Evolutionary conservation across 1,284 basidiomycete species (phyloP).

Genomic region (Polyporus tsugae): DNA sequence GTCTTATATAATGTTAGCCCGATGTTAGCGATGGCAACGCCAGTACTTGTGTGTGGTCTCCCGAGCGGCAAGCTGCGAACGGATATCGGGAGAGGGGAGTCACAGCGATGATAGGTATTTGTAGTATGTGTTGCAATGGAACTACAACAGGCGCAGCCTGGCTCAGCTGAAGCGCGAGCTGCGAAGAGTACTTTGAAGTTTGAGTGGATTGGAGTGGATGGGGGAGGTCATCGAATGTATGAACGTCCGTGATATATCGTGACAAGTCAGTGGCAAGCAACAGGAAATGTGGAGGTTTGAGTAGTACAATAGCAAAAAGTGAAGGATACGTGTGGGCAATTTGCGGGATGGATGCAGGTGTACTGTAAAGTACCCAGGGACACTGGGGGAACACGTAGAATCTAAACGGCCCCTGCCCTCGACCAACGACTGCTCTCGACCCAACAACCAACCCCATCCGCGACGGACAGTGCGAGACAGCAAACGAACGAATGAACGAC

Average conservation of each 20-base stretch:
- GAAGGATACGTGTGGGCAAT: neutral
- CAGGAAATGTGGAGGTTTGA: neutral
- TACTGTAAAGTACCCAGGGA: neutral
- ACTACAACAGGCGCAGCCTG: constrained; percentile 13
- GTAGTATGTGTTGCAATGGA: neutral
- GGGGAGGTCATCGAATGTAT: constrained; percentile 5
- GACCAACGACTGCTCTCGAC: neutral
- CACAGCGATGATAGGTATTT: neutral
- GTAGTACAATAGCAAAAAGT: constrained; percentile 6
- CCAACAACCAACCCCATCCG: neutral
- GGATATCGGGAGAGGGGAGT: too few relatives aligned
- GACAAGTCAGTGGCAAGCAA: constrained; percentile 2
- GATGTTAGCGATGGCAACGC: neutral
- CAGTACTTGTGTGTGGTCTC: neutral
- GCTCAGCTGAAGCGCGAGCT: constrained; percentile 13
- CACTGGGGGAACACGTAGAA: neutral
- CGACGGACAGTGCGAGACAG: constrained; percentile 1
- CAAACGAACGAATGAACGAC: constrained; percentile 16
- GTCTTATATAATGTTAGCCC: too few relatives aligned
- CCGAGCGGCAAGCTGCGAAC: too few relatives aligned
- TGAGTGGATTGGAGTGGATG: neutral
- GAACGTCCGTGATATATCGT: constrained; percentile 18
- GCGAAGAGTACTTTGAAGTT: constrained; percentile 1
- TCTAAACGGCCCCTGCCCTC: constrained; percentile 14
- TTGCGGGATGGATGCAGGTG: neutral